Conservation (phyloP, 495 filamentous ascomycete species). For the Penicillium alfredii region DNA sequence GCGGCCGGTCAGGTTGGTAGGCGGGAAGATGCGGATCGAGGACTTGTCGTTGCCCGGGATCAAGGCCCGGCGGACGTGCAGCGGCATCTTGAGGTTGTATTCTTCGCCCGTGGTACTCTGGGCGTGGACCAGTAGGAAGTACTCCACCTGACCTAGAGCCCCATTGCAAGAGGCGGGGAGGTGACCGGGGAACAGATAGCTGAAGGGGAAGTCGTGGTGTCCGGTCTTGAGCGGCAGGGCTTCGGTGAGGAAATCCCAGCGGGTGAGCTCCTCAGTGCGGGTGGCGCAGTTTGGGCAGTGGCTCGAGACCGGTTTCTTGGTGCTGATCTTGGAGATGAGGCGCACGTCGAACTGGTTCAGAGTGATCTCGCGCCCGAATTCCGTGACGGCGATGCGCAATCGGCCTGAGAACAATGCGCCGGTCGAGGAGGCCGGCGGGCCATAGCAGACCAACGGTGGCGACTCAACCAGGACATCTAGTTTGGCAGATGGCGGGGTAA, state of each 20-base stretch:
- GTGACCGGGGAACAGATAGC: constrained; percentile 78
- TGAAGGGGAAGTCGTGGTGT: constrained; percentile 83
- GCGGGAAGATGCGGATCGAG: constrained; percentile 89
- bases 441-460: constrained; percentile 81
- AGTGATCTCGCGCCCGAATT: constrained; percentile 48
- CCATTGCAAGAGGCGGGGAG: constrained; percentile 77
- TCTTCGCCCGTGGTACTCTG: constrained; percentile 52
- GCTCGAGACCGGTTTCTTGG: constrained; percentile 69
- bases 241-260: constrained; percentile 72
- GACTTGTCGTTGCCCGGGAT: constrained; percentile 64
- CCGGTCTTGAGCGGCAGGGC: constrained; percentile 57
- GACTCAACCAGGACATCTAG: constrained; percentile 80
- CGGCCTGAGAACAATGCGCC: constrained; percentile 87
- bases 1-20: constrained; percentile 82
- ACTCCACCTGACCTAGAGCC: constrained; percentile 65
- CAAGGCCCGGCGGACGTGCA: constrained; percentile 73
- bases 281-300: constrained; percentile 73
- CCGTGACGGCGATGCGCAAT: constrained; percentile 63
- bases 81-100: constrained; percentile 55
- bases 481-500: constrained; percentile 41
- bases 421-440: constrained; percentile 63
- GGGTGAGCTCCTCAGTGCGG: constrained; percentile 63
- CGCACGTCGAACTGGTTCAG: constrained; percentile 64
- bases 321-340: constrained; percentile 59
- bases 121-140: constrained; percentile 72